Evolutionary conservation across 2,329 filamentous ascomycete species (phyloP).

Genomic region (Xylariaceae sp.): DNA sequence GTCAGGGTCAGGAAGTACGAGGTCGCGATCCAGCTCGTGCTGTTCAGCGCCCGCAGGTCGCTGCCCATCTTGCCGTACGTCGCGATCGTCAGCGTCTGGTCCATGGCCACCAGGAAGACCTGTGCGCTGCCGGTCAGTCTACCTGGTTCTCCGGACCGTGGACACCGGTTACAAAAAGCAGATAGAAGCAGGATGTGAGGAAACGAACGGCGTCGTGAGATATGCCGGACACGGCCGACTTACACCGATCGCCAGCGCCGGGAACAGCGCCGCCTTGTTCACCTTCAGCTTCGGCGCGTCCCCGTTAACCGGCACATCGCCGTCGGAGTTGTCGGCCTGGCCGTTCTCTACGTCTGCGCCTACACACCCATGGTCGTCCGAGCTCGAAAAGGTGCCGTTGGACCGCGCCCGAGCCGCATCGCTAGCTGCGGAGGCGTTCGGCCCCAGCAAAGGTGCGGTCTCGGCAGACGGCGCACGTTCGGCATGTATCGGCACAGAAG

Average conservation of each 20-base stretch:
- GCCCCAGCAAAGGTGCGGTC: constrained; percentile 31
- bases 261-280: constrained; percentile 32
- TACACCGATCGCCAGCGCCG: constrained; percentile 34
- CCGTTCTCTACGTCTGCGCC: constrained; percentile 33
- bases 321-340: constrained; percentile 31
- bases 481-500: constrained; percentile 11
- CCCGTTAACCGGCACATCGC: constrained; percentile 31
- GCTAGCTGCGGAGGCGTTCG: constrained; percentile 16
- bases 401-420: constrained; percentile 12
- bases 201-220: no score
- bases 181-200: neutral
- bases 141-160: neutral
- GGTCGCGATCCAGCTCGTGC: constrained; percentile 55
- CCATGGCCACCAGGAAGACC: constrained; percentile 73
- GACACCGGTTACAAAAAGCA: no score
- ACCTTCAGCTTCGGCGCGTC: constrained; percentile 30
- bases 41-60: constrained; percentile 73
- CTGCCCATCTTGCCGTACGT: constrained; percentile 78
- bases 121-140: constrained; percentile 35
- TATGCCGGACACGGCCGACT: constrained; percentile 5
- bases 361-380: constrained; percentile 1
- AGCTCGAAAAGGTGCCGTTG: constrained; percentile 24
- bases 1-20: constrained; percentile 40
- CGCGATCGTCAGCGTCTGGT: constrained; percentile 78
- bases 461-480: constrained; percentile 23